phyloP scores from a whole-genome alignment of 2,329 filamentous ascomycete genomes.

The Nemania sp. region DNA sequence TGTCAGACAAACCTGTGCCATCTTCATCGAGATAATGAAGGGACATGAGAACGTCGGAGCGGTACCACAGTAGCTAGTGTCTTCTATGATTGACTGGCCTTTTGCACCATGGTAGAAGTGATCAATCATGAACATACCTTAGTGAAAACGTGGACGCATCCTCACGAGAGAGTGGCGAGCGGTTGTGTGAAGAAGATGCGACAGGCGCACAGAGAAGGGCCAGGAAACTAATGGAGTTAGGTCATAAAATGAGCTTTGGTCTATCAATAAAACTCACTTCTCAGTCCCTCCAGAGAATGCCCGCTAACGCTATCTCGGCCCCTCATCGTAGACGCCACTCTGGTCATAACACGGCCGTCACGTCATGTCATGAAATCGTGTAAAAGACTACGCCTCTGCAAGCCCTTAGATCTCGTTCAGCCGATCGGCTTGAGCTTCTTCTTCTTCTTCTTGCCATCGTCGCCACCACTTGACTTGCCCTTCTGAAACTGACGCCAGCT shows the following conservation, averaged over 20 bases:
- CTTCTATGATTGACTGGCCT: constrained; percentile 1
- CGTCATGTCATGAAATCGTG: constrained; percentile 8
- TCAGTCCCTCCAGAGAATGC: constrained; percentile 24
- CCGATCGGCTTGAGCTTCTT: constrained; percentile 72
- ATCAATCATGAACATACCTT: constrained; percentile 23
- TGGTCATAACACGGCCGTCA: constrained; percentile 2
- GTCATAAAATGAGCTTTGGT: constrained; percentile 37
- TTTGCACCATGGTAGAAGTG: constrained; percentile 4
- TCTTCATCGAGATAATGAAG: not conserved
- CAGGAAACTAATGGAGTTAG: constrained; percentile 43
- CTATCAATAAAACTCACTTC: constrained; percentile 44
- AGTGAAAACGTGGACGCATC: constrained; percentile 4
- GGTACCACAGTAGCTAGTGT: not conserved
- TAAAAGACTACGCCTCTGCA: constrained; percentile 10
- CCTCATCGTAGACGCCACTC: constrained; percentile 4
- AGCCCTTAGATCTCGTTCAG: constrained; percentile 40
- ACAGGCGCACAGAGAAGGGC: constrained; percentile 13
- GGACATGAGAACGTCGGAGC: not conserved
- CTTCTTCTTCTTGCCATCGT: constrained; percentile 64
- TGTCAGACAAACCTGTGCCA: not conserved
- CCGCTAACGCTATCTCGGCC: constrained; percentile 12
- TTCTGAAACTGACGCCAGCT: constrained; percentile 95
- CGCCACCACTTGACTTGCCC: constrained; percentile 57
- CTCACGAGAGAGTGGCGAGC: constrained; percentile 13
- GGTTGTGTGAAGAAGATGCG: constrained; percentile 13